Evolutionary conservation across 2,329 filamentous ascomycete genomes (phyloP), one percentile per base, ranked within the genome.

Genomic region (Kalmusia sp.): DNA sequence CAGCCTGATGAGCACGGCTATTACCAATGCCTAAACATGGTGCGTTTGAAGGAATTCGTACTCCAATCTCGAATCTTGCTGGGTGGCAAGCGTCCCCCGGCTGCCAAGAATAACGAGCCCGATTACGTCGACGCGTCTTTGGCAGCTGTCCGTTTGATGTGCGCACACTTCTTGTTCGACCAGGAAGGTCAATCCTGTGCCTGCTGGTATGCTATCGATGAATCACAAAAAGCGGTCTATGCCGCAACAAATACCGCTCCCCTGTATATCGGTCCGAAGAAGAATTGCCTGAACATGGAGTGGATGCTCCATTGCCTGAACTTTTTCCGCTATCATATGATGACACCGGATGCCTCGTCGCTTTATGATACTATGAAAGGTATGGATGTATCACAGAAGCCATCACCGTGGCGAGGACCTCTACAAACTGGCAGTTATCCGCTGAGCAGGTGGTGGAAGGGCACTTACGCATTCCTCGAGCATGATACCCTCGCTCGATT

Each of bases 241-340:
- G 59, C 65, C 11, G 58, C 70, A 4, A 59, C 68, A 1, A 54
- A 55, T 1, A 40, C 47, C 0, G 68, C 69, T 3, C 77, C 77
- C 0, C 66, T 84, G 5, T 83, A 80, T 57, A 35, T 48, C 8
- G 79, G 78, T 14, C 54, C 55, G 27, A 65, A 69, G 21, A 69
- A 72, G 27, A 49, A 65, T 3, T 55, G 72, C 1, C 59, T 84
- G 45, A 79, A 83, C 55, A 68, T 80, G 47, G 64, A 73, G 2
- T 82, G 77, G 76, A 46, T 79, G 2, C 62, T 82, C 4, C 77
- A 83, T 55, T 70, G 77, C 33, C 62, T 80, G 37, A 82, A 82
- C 55, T 84, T 84, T 72, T 84, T 83, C 71, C 78, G 78, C 39
- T 76, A 78, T 43, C 80, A 84, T 55, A 75, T 84, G 63, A 75